A percentile compares a stretch with the other conserved stretches of the same genome.
phyloP scores from a whole-genome alignment of 2,329 filamentous ascomycete species.

The Monosporascus sp. region DNA sequence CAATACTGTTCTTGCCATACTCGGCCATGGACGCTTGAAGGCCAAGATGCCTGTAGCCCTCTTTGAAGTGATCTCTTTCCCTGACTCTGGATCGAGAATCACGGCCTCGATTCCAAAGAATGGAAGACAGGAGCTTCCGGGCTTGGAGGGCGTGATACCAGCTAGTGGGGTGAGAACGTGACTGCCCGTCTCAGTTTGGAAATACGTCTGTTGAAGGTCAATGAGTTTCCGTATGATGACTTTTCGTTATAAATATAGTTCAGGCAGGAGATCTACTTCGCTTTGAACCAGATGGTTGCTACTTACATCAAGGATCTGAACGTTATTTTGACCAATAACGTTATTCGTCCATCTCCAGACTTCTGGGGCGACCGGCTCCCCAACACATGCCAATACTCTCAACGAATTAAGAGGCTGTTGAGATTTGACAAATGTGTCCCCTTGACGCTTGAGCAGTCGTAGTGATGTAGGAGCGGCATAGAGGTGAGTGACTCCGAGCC shows the following conservation, averaged over 20 bases:
- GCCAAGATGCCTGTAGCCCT: conserved; percentile 95
- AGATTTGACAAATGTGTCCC: conserved; percentile 84
- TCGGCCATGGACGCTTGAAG: conserved; percentile 97
- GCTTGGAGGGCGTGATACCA: conserved; percentile 93
- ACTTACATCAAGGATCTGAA: conserved; percentile 90
- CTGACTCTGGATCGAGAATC: conserved; percentile 93
- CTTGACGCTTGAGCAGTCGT: conserved; percentile 88
- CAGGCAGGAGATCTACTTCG: conserved; percentile 5
- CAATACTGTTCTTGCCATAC: conserved; percentile 97
- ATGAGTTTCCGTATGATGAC: no score
- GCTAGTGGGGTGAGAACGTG: conserved; percentile 92
- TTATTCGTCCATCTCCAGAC: conserved; percentile 99
- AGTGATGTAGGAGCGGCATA: conserved; percentile 96
- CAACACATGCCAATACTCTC: conserved; percentile 86
- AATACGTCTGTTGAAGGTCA: conserved; percentile 70
- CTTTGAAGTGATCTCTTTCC: conserved; percentile 88
- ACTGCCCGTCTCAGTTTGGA: conserved; percentile 98
- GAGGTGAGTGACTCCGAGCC: conserved; percentile 93
- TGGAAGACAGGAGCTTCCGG: conserved; percentile 88
- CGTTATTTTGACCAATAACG: conserved; percentile 84
- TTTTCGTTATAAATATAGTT: neutral
- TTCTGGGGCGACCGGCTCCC: conserved; percentile 94
- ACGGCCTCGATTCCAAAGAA: conserved; percentile 98
- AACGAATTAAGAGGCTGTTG: conserved; percentile 70
- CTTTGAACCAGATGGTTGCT: conserved; percentile 3